Evolutionary conservation across 306 rosid genomes (phyloP).

Genomic region (Gastrolobium villosum): DNA sequence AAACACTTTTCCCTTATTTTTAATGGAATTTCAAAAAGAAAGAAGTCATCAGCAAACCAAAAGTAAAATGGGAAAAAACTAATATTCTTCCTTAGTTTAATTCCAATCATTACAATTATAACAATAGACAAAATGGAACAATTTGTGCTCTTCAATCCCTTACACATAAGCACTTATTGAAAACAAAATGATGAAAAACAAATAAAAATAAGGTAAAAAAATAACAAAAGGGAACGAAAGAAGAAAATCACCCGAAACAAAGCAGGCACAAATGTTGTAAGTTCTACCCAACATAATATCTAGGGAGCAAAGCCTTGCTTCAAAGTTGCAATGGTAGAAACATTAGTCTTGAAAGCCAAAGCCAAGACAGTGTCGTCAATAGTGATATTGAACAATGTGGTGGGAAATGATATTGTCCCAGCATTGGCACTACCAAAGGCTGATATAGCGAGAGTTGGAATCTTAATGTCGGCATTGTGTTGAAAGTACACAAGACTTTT

Average conservation of each 20-base stretch:
- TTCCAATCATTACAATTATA: too few relatives aligned
- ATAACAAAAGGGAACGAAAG: background rate
- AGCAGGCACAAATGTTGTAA: background rate
- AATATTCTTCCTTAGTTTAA: too few relatives aligned
- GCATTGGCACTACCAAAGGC: conserved; percentile 70
- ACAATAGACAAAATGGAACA: too few relatives aligned
- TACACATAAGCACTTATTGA: too few relatives aligned
- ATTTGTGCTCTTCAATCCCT: too few relatives aligned
- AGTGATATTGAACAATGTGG: conserved; percentile 50
- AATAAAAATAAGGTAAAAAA: background rate
- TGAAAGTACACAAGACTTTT: conserved; percentile 70
- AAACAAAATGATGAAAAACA: too few relatives aligned
- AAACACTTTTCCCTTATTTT: too few relatives aligned
- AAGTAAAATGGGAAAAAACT: too few relatives aligned
- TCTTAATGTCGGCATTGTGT: conserved; percentile 41
- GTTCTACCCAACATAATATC: background rate
- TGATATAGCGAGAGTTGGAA: conserved; percentile 50
- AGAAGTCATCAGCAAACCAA: too few relatives aligned
- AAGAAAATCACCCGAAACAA: background rate
- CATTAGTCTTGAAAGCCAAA: conserved; percentile 66
- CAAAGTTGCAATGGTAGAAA: conserved; percentile 52
- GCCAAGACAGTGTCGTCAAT: conserved; percentile 67
- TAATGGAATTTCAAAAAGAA: too few relatives aligned
- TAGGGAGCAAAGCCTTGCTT: conserved; percentile 58
- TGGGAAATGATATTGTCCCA: conserved; percentile 56